phyloP scores from a whole-genome alignment of 2,329 filamentous ascomycete genomes.

The Diaporthe sp. region DNA sequence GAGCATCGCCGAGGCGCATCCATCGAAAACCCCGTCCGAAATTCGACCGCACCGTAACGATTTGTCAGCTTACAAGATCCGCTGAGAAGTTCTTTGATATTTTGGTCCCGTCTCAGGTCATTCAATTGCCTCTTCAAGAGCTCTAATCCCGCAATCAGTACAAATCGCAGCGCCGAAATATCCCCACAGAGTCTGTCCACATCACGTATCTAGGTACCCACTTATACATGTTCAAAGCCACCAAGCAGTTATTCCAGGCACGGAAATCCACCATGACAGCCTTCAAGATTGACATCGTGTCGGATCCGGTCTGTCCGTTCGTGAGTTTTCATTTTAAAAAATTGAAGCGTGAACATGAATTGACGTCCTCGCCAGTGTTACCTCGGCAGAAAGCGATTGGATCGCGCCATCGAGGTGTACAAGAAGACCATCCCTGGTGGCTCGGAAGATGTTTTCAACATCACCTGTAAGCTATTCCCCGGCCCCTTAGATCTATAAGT shows the following conservation, averaged over 20 bases:
- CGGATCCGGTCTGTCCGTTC: slow-evolving; percentile 84
- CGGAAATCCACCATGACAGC: slow-evolving; percentile 71
- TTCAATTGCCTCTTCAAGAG: neutral
- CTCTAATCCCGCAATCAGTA: neutral
- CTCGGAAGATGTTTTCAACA: slow-evolving; percentile 75
- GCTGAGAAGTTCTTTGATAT: neutral
- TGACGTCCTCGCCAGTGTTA: slow-evolving; percentile 70
- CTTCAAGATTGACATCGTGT: slow-evolving; percentile 82
- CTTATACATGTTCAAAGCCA: slow-evolving; percentile 17
- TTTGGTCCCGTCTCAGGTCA: neutral
- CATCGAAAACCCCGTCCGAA: neutral
- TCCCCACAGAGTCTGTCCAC: neutral
- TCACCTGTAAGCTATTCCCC: slow-evolving; percentile 63
- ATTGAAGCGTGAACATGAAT: slow-evolving; percentile 31
- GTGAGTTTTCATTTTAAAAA: slow-evolving; percentile 45
- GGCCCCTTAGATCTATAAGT: neutral
- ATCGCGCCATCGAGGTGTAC: slow-evolving; percentile 77
- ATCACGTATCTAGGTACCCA: neutral
- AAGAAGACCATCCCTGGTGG: slow-evolving; percentile 70
- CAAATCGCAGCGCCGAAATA: neutral
- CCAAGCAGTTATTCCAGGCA: slow-evolving; percentile 25
- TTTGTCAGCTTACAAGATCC: slow-evolving; percentile 33
- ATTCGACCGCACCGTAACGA: neutral
- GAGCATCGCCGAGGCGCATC: neutral
- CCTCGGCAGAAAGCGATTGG: slow-evolving; percentile 81